Evolutionary conservation across 805 yeast species (phyloP).

Genomic region (Kluyveromyces starmeri): DNA sequence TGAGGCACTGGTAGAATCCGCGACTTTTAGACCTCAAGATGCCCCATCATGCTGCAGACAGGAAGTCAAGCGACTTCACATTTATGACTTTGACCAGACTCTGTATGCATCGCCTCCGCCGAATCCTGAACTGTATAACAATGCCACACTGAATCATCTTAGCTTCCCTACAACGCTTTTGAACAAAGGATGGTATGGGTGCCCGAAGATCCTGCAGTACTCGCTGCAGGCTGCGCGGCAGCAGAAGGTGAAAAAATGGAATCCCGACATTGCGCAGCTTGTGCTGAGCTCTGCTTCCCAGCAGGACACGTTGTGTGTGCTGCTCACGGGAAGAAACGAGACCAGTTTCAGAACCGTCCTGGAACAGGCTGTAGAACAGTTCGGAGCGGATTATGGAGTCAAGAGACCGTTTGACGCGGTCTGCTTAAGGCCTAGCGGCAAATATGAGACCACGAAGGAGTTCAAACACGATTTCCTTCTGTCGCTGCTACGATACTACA

Average conservation of each 20-base stretch:
- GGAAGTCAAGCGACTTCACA: slow-evolving; percentile 29
- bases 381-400: slow-evolving; percentile 11
- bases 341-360: slow-evolving; percentile 22
- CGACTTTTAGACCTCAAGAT: background rate
- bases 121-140: slow-evolving; percentile 32
- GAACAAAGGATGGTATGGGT: slow-evolving; percentile 43
- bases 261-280: slow-evolving; percentile 33
- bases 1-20: background rate
- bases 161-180: slow-evolving; percentile 21
- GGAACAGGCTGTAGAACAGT: slow-evolving; percentile 19
- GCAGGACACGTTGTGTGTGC: slow-evolving; percentile 31
- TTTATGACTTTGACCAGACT: slow-evolving; percentile 47
- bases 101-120: slow-evolving; percentile 44
- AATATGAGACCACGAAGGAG: slow-evolving; percentile 25
- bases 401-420: slow-evolving; percentile 33
- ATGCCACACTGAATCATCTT: slow-evolving; percentile 25
- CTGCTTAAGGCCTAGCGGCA: slow-evolving; percentile 29
- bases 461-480: slow-evolving; percentile 31
- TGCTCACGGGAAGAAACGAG: slow-evolving; percentile 38
- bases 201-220: slow-evolving; percentile 24
- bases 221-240: slow-evolving; percentile 20
- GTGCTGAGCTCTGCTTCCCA: slow-evolving; percentile 29
- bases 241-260: slow-evolving; percentile 33
- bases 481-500: slow-evolving; percentile 30
- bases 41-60: slow-evolving; percentile 1